Percentiles rank a stretch among this genome's conserved stretches.
Evolutionary conservation across 2,329 filamentous ascomycete species (phyloP).

Genomic region (Diaporthe sp.): DNA sequence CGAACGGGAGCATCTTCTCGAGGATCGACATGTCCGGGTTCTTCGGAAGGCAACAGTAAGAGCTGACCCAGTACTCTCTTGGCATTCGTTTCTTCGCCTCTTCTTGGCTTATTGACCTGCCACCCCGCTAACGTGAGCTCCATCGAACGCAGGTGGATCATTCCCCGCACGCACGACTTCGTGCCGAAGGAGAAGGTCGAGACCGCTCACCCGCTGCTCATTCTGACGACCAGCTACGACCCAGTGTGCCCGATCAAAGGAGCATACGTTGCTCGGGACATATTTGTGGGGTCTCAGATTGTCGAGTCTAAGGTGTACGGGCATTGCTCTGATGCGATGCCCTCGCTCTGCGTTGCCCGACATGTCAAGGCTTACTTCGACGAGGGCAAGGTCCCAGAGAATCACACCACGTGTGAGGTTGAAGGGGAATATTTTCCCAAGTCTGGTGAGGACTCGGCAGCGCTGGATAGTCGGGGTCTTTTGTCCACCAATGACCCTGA

Average conservation of each 20-base stretch:
- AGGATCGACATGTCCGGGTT: slow-evolving; percentile 40
- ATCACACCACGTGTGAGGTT: slow-evolving; percentile 48
- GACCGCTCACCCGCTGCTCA: slow-evolving; percentile 62
- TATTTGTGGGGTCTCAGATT: slow-evolving; percentile 50
- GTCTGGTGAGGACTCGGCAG: slow-evolving; percentile 35
- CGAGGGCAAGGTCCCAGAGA: slow-evolving; percentile 49
- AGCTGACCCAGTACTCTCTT: not conserved
- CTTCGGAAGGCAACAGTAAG: slow-evolving; percentile 44
- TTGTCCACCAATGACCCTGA: not conserved
- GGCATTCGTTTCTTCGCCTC: not conserved
- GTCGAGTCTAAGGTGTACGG: slow-evolving; percentile 55
- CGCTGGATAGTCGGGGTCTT: no score
- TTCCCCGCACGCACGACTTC: slow-evolving; percentile 43
- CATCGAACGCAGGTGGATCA: slow-evolving; percentile 31
- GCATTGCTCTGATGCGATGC: slow-evolving; percentile 50
- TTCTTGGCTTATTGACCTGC: not conserved
- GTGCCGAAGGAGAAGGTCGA: slow-evolving; percentile 42
- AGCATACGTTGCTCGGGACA: slow-evolving; percentile 45
- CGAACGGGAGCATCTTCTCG: slow-evolving; percentile 45
- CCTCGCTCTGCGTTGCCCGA: slow-evolving; percentile 48
- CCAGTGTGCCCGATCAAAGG: slow-evolving; percentile 62
- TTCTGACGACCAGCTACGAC: slow-evolving; percentile 65
- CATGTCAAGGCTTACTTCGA: slow-evolving; percentile 49
- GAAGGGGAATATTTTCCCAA: slow-evolving; percentile 50
- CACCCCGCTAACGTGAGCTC: not conserved